Evolutionary conservation across 345 rosid species (phyloP).

Genomic region (Populus deltoides): DNA sequence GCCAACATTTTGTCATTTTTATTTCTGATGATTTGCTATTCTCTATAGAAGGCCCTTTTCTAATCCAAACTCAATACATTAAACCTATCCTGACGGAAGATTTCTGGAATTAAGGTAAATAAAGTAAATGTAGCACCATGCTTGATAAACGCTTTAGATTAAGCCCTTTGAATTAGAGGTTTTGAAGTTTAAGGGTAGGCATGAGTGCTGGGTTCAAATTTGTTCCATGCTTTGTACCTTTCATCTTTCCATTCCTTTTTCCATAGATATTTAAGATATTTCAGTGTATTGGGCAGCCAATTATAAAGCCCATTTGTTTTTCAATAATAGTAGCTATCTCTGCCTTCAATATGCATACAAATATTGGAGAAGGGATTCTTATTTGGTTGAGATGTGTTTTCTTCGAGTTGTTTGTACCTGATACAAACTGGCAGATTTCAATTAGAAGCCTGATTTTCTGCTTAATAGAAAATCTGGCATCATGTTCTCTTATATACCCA

Average conservation of each 20-base stretch:
- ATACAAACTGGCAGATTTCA: background rate
- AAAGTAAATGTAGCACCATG: background rate
- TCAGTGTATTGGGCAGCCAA: background rate
- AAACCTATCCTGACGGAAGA: background rate
- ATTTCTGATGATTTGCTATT: background rate
- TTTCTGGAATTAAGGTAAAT: background rate
- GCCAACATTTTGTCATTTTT: background rate
- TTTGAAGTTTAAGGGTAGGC: background rate
- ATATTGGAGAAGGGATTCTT: background rate
- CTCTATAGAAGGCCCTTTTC: background rate
- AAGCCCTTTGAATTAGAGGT: background rate
- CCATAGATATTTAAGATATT: background rate
- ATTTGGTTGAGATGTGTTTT: background rate
- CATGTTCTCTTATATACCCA: background rate
- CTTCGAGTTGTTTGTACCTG: background rate
- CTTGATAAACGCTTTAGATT: background rate
- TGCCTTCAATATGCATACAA: background rate
- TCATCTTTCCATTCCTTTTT: background rate
- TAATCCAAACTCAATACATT: background rate
- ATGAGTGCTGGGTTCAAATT: background rate
- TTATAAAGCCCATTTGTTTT: background rate
- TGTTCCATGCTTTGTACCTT: background rate
- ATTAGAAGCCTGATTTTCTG: background rate
- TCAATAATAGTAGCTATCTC: background rate
- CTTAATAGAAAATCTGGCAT: background rate